A percentile compares a stretch with the other conserved stretches of the same genome.
phyloP scores from a whole-genome alignment of 179 eudicot genomes.

The Carnegiea gigantea region DNA sequence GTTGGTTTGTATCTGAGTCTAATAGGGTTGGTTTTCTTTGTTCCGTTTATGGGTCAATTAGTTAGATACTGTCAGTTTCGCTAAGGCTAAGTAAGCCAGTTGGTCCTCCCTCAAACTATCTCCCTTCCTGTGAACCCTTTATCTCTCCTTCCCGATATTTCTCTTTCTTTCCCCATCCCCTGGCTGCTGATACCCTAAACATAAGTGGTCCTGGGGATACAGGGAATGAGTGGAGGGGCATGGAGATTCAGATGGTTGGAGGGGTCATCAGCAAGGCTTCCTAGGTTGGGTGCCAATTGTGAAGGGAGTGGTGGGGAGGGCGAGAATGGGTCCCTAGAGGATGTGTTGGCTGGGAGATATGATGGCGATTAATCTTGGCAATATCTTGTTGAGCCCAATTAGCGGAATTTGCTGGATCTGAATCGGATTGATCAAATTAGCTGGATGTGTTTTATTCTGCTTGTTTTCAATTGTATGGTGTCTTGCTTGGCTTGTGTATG shows the following conservation, averaged over 20 bases:
- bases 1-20: background rate
- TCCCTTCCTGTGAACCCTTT: background rate
- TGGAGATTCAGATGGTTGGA: background rate
- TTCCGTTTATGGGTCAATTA: background rate
- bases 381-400: background rate
- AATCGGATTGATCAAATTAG: background rate
- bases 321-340: no score
- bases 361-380: background rate
- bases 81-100: background rate
- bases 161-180: no score
- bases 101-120: background rate
- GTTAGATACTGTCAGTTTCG: background rate
- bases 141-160: background rate
- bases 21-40: background rate
- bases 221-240: background rate
- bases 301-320: background rate
- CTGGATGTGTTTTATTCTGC: background rate
- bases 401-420: background rate
- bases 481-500: background rate
- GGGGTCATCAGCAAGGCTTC: background rate
- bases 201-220: background rate
- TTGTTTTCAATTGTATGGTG: background rate
- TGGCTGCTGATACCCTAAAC: background rate
- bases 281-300: background rate
- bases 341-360: background rate